Percentiles rank a stretch among this genome's conserved stretches.
Conservation (phyloP, 345 rosid species). For the Adansonia digitata region DNA sequence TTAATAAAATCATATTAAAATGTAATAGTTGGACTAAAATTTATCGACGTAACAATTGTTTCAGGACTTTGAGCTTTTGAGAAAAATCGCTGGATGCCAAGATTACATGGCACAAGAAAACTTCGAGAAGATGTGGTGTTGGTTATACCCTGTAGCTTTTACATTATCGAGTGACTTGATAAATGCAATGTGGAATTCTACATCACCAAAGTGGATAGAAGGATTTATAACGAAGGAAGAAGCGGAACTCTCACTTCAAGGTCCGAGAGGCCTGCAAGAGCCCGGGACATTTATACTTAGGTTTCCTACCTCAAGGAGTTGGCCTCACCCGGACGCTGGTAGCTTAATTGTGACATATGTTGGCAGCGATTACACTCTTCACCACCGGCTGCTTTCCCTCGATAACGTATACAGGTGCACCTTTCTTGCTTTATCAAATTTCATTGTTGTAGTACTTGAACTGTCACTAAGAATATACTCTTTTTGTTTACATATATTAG, state of each 20-base stretch:
- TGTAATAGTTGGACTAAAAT: background rate
- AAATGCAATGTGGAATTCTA: slow-evolving; percentile 63
- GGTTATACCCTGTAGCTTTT: slow-evolving; percentile 85
- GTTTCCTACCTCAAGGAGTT: slow-evolving; percentile 93
- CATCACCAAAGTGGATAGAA: slow-evolving; percentile 86
- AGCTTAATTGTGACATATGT: slow-evolving; percentile 80
- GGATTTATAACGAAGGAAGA: slow-evolving; percentile 96
- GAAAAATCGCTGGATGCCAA: slow-evolving; percentile 75
- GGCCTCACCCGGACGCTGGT: slow-evolving; percentile 99
- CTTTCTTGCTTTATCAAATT: slow-evolving; percentile 5
- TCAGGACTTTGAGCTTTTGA: slow-evolving; percentile 72
- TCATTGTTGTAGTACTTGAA: background rate
- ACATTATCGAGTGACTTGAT: slow-evolving; percentile 58
- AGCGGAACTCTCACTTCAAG: slow-evolving; percentile 78
- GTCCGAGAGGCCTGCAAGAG: slow-evolving; percentile 62
- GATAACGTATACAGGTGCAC: slow-evolving; percentile 61
- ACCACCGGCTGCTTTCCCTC: slow-evolving; percentile 55
- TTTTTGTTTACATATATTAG: background rate
- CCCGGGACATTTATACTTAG: slow-evolving; percentile 92
- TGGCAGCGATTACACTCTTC: slow-evolving; percentile 57
- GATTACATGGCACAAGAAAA: slow-evolving; percentile 77
- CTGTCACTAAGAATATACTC: background rate
- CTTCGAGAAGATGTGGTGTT: slow-evolving; percentile 94
- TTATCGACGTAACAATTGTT: slow-evolving; percentile 3
- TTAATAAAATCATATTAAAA: background rate